Percentiles rank a stretch among this genome's conserved stretches.
Conservation (phyloP, 2,329 filamentous ascomycete species). For the Purpureocillium lavendulum region DNA sequence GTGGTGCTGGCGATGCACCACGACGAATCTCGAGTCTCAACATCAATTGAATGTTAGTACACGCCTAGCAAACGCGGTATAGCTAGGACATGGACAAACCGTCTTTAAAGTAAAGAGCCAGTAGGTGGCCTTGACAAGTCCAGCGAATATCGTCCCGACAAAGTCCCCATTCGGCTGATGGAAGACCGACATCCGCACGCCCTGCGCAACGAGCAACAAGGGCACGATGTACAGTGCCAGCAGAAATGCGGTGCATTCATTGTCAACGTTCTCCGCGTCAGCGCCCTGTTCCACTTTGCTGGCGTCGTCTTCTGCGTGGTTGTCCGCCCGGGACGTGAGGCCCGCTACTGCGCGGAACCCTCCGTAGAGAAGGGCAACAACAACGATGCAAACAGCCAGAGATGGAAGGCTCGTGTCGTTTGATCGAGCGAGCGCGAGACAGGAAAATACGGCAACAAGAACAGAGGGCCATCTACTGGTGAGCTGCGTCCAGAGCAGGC, state of each 20-base stretch:
- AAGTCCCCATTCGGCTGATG: neutral
- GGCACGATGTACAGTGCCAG: neutral
- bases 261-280: neutral
- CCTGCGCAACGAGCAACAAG: neutral
- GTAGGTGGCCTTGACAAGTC: slow-evolving; percentile 18
- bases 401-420: neutral
- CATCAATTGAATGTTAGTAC: too few species aligned
- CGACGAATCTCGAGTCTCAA: slow-evolving; percentile 20
- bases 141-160: slow-evolving; percentile 10
- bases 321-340: neutral
- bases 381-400: neutral
- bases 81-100: slow-evolving; percentile 13
- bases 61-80: too few species aligned
- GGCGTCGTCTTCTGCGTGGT: too few species aligned
- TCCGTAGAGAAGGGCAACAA: neutral
- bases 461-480: neutral
- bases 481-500: neutral
- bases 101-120: slow-evolving; percentile 26
- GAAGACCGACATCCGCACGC: neutral
- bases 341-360: neutral
- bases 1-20: slow-evolving; percentile 21
- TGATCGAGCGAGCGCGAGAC: neutral
- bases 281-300: too few species aligned
- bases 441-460: neutral
- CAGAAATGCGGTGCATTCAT: neutral